Evolutionary conservation across 2,329 filamentous ascomycete species (phyloP).

Genomic region (Aspergillus luchuensis): DNA sequence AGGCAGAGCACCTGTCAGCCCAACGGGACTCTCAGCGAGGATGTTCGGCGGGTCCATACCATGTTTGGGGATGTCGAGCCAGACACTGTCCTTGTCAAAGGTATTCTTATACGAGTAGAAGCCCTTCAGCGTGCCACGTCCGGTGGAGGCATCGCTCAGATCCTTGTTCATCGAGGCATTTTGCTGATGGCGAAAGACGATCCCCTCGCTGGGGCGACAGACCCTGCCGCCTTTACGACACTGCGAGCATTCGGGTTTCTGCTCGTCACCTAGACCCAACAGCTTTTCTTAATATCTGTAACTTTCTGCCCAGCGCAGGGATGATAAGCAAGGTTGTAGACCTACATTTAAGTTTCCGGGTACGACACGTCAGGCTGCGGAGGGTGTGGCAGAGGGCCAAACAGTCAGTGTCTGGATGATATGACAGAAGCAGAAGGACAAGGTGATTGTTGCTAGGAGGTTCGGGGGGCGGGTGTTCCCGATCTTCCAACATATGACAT

Average conservation of each 20-base stretch:
- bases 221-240: conserved; percentile 62
- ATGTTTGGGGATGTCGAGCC: conserved; percentile 63
- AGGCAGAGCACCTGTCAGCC: conserved; percentile 4
- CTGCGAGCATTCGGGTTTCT: conserved; percentile 62
- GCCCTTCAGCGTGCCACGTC: conserved; percentile 54
- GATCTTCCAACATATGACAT: not conserved
- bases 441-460: not conserved
- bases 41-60: conserved; percentile 39
- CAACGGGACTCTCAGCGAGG: not conserved
- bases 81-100: conserved; percentile 62
- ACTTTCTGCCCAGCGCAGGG: not conserved
- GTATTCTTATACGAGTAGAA: conserved; percentile 70
- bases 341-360: conserved; percentile 64
- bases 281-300: conserved; percentile 10
- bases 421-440: not conserved
- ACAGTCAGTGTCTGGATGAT: not conserved
- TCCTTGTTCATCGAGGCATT: conserved; percentile 67
- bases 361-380: conserved; percentile 57
- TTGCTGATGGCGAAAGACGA: conserved; percentile 69
- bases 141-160: conserved; percentile 42
- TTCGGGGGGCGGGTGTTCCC: conserved; percentile 1
- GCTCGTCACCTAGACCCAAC: conserved; percentile 52
- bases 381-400: not conserved
- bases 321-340: not conserved
- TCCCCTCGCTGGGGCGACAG: conserved; percentile 62